phyloP scores from a whole-genome alignment of 306 rosid genomes.

The Lathyrus tuberosus region DNA sequence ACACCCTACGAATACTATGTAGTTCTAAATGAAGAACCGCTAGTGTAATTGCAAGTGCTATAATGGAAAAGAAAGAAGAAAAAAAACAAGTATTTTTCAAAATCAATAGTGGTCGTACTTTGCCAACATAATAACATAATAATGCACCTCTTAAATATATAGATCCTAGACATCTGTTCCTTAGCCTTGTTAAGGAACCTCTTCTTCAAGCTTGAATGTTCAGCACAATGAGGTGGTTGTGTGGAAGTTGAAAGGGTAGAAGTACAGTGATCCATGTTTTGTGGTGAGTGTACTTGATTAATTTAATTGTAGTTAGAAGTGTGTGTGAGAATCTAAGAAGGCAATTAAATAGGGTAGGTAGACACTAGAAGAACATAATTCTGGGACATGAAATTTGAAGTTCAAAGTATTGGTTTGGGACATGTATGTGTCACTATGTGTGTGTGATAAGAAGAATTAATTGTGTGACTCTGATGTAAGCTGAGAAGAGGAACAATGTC shows the following conservation, averaged over 20 bases:
- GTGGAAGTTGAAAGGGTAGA: conserved; percentile 32
- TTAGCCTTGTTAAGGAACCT: conserved; percentile 48
- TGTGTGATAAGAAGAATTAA: conserved; percentile 8
- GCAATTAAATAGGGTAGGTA: conserved; percentile 4
- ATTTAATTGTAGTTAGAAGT: background rate
- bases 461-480: background rate
- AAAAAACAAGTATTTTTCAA: background rate
- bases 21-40: background rate
- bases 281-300: background rate
- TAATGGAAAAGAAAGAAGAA: no score
- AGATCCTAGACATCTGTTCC: conserved; percentile 60
- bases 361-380: background rate
- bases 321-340: background rate
- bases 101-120: conserved; percentile 44
- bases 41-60: background rate
- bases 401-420: background rate
- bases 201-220: conserved; percentile 50
- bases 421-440: background rate
- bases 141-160: conserved; percentile 61
- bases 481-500: conserved; percentile 8
- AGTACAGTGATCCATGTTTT: conserved; percentile 39
- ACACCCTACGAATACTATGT: background rate
- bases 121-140: conserved; percentile 61
- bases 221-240: conserved; percentile 18
- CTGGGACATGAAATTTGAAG: background rate